A percentile compares a stretch with the other conserved stretches of the same genome.
Conservation (phyloP, 1,139 yeast species). For the Barnettozyma hawaiiensis region DNA sequence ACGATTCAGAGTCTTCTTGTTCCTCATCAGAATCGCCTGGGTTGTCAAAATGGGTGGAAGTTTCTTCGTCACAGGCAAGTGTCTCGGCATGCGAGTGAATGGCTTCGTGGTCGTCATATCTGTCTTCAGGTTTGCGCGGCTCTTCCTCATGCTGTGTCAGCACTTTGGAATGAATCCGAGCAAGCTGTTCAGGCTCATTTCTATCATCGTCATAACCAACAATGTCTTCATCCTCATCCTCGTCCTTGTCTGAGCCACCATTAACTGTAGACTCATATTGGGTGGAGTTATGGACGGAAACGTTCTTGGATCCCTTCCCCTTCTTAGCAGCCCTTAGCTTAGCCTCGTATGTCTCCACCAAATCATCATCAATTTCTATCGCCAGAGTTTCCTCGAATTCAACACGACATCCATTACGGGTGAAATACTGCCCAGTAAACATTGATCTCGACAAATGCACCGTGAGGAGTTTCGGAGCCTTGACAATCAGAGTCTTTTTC, state of each 20-base stretch:
- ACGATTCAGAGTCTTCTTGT: constrained; percentile 11
- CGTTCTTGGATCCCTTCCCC: constrained; percentile 8
- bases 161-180: constrained; percentile 21
- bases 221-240: constrained; percentile 21
- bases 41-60: constrained; percentile 14
- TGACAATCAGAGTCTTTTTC: constrained; percentile 54
- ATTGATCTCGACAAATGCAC: constrained; percentile 81
- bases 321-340: constrained; percentile 23
- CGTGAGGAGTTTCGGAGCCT: constrained; percentile 66
- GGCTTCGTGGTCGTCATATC: constrained; percentile 3
- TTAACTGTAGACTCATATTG: constrained; percentile 12
- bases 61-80: constrained; percentile 18
- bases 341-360: constrained; percentile 40
- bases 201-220: constrained; percentile 24
- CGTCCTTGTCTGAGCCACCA: constrained; percentile 18
- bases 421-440: constrained; percentile 62
- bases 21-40: constrained; percentile 24
- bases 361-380: constrained; percentile 44
- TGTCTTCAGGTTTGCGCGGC: constrained; percentile 18
- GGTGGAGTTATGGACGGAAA: constrained; percentile 10
- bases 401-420: constrained; percentile 75
- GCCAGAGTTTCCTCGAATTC: constrained; percentile 53
- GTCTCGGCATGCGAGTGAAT: constrained; percentile 27
- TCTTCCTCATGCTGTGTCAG: constrained; percentile 30
- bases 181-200: constrained; percentile 22